Evolutionary conservation across 805 yeast genomes (phyloP).

Genomic region (Wickerhamiella sorbophila): DNA sequence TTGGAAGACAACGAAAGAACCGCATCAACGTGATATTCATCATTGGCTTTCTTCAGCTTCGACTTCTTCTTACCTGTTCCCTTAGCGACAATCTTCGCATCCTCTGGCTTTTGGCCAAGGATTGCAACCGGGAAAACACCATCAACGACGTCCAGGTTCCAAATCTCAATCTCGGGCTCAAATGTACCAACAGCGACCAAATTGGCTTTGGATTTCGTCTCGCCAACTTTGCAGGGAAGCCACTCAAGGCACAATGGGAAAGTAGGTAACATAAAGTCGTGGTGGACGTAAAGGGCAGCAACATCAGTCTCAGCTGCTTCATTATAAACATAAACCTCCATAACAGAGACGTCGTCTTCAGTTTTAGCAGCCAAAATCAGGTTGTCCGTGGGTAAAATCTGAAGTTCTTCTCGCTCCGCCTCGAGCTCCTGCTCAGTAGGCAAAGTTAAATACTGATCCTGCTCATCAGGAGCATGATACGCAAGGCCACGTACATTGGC

Average conservation of each 20-base stretch:
- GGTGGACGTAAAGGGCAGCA: conserved; percentile 77
- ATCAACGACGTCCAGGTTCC: conserved; percentile 89
- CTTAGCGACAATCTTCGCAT: conserved; percentile 19
- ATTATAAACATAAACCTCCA: conserved; percentile 90
- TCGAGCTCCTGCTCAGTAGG: conserved; percentile 41
- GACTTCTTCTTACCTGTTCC: conserved; percentile 31
- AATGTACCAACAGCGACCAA: conserved; percentile 95
- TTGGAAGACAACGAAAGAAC: conserved; percentile 79
- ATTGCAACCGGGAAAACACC: conserved; percentile 91
- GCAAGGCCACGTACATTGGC: conserved; percentile 31
- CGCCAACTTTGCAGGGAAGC: conserved; percentile 52
- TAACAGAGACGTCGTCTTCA: conserved; percentile 83
- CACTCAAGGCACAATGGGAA: conserved; percentile 96
- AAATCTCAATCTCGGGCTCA: conserved; percentile 92
- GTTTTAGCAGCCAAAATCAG: conserved; percentile 84
- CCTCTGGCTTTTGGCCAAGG: conserved; percentile 58
- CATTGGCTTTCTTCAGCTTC: conserved; percentile 38
- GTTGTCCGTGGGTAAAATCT: conserved; percentile 80
- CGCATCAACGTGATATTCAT: conserved; percentile 86
- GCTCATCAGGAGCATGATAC: conserved; percentile 30
- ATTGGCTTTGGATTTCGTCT: conserved; percentile 50
- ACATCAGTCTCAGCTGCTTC: conserved; percentile 61
- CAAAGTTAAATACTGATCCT: conserved; percentile 45
- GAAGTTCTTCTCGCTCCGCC: conserved; percentile 74
- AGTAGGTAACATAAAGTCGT: conserved; percentile 91